Evolutionary conservation across 2,329 filamentous ascomycete genomes (phyloP), one percentile per base, ranked within the genome.

Genomic region (Calonectria leucothoes): DNA sequence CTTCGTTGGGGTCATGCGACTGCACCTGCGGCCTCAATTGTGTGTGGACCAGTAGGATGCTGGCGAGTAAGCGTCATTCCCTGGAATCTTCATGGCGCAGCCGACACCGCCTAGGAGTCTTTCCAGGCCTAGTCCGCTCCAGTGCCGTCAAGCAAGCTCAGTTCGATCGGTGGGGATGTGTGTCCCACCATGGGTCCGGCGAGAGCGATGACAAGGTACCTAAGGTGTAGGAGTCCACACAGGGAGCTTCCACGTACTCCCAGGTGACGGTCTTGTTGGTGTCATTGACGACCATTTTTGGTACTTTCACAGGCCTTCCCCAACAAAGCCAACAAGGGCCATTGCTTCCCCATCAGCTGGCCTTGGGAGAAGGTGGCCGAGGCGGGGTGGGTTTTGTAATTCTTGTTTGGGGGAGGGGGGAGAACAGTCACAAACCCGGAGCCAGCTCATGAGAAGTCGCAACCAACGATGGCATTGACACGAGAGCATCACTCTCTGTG

Each of bases 31-130:
- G 64, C 64, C 63, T 45, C 55, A 61, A 52, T 63, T 69, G 33
- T 61, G 65, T 33, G 42, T 69, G 57, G 70, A 59, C 78, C 79
- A 81, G 79, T 81, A 74, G 66, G 59, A 81, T 70, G 69, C 71
- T 72, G 72, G 76, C 76, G 78, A 81, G 79, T 81, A 81, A 81
- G 79, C 79, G 79, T 80, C 79, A 81, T 81, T 79, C 48, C 59
- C 70, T 74, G 67, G 73, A 72, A 73, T 71, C 75, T 71, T 74
- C 78, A 79, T 79, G 78, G 79, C 66, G 59, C 64, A 61, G 69
- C 72, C 73, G 55, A 69, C 73, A 74, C 72, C 66, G 73, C 66
- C 71, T 70, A 66, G 69, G 59, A 78, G 39, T 64, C 66, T 73
- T 66, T 61, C 67, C 63, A 65, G 73, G 66, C 66, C 67, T 66